Conservation (phyloP, 768 basidiomycete genomes). For the Tricholoma saponaceum region DNA sequence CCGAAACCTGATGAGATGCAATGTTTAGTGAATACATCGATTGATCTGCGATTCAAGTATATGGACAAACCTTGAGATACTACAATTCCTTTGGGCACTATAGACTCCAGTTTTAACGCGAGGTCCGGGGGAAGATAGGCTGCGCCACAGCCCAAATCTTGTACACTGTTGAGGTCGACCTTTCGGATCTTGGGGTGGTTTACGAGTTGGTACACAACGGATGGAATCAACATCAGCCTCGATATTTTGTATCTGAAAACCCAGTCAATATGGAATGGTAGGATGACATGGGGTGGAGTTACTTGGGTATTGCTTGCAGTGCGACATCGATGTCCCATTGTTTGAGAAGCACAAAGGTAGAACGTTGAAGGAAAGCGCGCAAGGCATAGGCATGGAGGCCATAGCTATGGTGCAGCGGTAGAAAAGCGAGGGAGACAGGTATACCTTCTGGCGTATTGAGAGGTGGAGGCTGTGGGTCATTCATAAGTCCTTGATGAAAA, state of each 20-base stretch:
- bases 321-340: slow-evolving; percentile 55
- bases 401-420: slow-evolving; percentile 69
- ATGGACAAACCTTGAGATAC: slow-evolving; percentile 42
- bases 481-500: neutral
- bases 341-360: slow-evolving; percentile 51
- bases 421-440: slow-evolving; percentile 48
- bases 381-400: slow-evolving; percentile 54
- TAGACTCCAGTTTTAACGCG: slow-evolving; percentile 31
- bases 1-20: slow-evolving; percentile 52
- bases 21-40: neutral
- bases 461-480: slow-evolving; percentile 28
- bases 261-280: neutral
- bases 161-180: slow-evolving; percentile 51
- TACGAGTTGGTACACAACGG: slow-evolving; percentile 60
- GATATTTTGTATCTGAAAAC: slow-evolving; percentile 51
- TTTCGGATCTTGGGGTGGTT: slow-evolving; percentile 46
- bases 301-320: slow-evolving; percentile 58
- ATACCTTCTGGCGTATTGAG: slow-evolving; percentile 39
- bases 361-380: slow-evolving; percentile 40
- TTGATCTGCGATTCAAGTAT: neutral
- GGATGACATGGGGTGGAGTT: slow-evolving; percentile 12
- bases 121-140: slow-evolving; percentile 65
- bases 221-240: slow-evolving; percentile 51
- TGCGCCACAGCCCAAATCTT: slow-evolving; percentile 46
- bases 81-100: slow-evolving; percentile 29